These are phyloP conservation scores for Lolium rigidum DNA, from an alignment of 176 grass and related monocot genomes.

Conservation along the genomic window DNA sequence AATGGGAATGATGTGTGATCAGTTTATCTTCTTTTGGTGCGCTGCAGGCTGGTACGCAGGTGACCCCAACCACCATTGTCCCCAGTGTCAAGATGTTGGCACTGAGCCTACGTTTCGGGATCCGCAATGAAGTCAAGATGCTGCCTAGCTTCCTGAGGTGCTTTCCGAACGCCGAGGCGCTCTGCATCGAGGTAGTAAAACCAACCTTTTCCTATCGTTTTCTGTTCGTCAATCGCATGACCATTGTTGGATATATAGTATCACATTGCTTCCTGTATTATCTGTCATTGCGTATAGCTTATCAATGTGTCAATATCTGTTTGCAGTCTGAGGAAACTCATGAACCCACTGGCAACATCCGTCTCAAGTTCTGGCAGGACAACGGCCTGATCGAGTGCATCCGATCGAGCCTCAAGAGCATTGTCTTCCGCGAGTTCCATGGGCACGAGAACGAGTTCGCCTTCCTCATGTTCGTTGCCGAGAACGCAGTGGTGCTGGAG, in stretches of 20 bases:
- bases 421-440: conserved; percentile 9
- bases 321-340: background rate
- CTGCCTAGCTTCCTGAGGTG: conserved; percentile 36
- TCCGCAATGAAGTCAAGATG: conserved; percentile 27
- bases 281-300: background rate
- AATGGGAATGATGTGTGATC: background rate
- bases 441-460: conserved; percentile 10
- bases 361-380: conserved; percentile 17
- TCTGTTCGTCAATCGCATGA: background rate
- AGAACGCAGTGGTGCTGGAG: background rate
- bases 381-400: background rate
- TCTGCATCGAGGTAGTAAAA: conserved; percentile 25
- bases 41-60: conserved; percentile 18
- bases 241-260: background rate
- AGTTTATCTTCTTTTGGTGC: background rate
- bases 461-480: conserved; percentile 1
- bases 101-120: conserved; percentile 1
- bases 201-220: background rate
- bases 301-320: background rate
- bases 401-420: background rate
- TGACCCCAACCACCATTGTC: background rate
- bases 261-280: background rate
- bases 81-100: conserved; percentile 25
- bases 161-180: conserved; percentile 32
- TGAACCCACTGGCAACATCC: background rate